Percentiles rank a stretch among this genome's conserved stretches.
Evolutionary conservation across 768 basidiomycete species (phyloP).

Genomic region (Tremella yokohamensis): DNA sequence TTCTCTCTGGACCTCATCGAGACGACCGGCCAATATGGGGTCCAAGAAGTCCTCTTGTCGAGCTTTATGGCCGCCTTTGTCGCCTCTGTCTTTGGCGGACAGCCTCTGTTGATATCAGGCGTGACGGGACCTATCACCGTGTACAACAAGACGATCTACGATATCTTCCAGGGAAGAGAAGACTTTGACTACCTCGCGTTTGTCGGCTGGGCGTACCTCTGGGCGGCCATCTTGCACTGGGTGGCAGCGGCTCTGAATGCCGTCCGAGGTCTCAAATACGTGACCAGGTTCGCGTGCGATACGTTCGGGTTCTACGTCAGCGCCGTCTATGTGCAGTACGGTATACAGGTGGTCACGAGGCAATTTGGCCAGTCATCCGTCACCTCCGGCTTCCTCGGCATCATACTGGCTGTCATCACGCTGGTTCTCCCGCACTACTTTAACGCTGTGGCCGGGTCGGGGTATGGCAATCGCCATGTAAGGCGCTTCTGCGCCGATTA

Average conservation of each 20-base stretch:
- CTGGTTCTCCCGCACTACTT: slow-evolving; percentile 71
- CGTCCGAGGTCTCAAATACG: slow-evolving; percentile 74
- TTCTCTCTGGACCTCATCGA: slow-evolving; percentile 90
- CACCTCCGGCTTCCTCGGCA: slow-evolving; percentile 41
- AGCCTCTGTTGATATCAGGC: slow-evolving; percentile 86
- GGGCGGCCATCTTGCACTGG: slow-evolving; percentile 78
- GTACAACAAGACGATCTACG: slow-evolving; percentile 83
- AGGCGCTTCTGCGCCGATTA: slow-evolving; percentile 78
- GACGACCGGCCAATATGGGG: slow-evolving; percentile 82
- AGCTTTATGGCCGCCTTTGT: slow-evolving; percentile 80
- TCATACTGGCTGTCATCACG: slow-evolving; percentile 68
- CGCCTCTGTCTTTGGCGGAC: slow-evolving; percentile 81
- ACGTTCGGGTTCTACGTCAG: slow-evolving; percentile 91
- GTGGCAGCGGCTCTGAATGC: slow-evolving; percentile 71
- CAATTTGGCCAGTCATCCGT: slow-evolving; percentile 57
- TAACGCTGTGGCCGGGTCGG: slow-evolving; percentile 61
- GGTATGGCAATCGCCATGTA: slow-evolving; percentile 69
- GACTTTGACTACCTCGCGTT: slow-evolving; percentile 74
- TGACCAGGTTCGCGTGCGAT: slow-evolving; percentile 85
- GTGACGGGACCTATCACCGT: slow-evolving; percentile 92
- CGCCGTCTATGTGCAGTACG: slow-evolving; percentile 71
- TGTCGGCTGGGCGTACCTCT: slow-evolving; percentile 87
- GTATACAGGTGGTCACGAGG: slow-evolving; percentile 74
- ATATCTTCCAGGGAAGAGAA: slow-evolving; percentile 57
- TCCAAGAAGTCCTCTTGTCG: slow-evolving; percentile 70